Base-by-base conservation (phyloP, 2,329 filamentous ascomycete genomes). In the Neoarthrinium moseri region DNA sequence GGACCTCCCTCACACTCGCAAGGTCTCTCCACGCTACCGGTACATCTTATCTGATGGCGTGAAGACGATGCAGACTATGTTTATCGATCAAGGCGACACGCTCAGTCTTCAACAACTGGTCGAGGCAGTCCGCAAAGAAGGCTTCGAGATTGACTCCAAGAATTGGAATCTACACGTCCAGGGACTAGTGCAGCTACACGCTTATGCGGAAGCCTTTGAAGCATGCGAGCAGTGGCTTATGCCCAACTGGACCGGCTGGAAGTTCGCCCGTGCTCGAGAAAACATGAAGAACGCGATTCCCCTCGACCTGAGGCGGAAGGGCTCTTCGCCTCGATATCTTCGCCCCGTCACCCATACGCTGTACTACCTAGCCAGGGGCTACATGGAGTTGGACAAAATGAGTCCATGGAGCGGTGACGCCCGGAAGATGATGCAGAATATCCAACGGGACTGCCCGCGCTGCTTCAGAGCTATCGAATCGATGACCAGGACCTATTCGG, bases 81-180 rank as follows among this genome's bases (percentile, higher is more conserved):
- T 72, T 43, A 56, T 67, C 13, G 63, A 66, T 11, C 59, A 65
- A 46, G 54, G 63, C 6, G 66, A 82, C 50, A 57, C 68, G 6
- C 60, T 66, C 10, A 74, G 71, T 17, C 68, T 89, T 11, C 60
- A 72, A 5, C 48, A 68, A 6, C 66, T 79, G 13, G 63, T 91
- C 22, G 64, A 73, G 18, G 65, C 76, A n/a, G 70, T 91, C 10
- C 70, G 80, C 7, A 61, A 63, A 2, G 74, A 77, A 32, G 92
- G 91, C 10, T 96, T 92, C 69, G 70, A 72, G 22, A 67, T 96
- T 47, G 85, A 89, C 58, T 84, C 80, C 61, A 78, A 77, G 56
- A 91, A 89, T 55, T 95, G 90, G 90, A 94, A 95, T 61, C 74
- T 79, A 41, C 84, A 88, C 52, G 77, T 96, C 45, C 81, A 86